phyloP scores from a whole-genome alignment of 2,329 filamentous ascomycete species.

The Drechslerella stenobrocha region DNA sequence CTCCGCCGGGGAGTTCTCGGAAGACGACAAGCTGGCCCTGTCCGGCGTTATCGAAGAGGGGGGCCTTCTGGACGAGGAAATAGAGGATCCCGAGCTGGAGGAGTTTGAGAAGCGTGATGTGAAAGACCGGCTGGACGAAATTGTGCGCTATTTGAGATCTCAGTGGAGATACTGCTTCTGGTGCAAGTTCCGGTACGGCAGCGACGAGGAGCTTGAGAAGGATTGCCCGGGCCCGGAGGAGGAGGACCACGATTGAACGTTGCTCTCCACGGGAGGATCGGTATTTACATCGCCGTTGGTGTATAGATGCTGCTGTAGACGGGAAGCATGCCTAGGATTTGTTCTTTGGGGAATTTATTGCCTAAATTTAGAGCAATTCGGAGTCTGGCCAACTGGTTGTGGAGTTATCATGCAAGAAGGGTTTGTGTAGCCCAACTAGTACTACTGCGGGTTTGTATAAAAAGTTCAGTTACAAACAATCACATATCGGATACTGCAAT shows the following conservation, averaged over 20 bases:
- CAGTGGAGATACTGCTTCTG: slow-evolving; percentile 87
- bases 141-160: slow-evolving; percentile 71
- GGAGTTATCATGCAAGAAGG: too few species aligned
- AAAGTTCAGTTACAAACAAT: too few species aligned
- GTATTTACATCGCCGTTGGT: too few species aligned
- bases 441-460: too few species aligned
- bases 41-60: slow-evolving; percentile 58
- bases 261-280: background rate
- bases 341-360: too few species aligned
- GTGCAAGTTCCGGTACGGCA: slow-evolving; percentile 81
- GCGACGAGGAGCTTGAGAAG: slow-evolving; percentile 68
- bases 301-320: too few species aligned
- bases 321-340: too few species aligned
- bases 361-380: too few species aligned
- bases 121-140: slow-evolving; percentile 66
- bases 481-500: too few species aligned
- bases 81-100: slow-evolving; percentile 78
- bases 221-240: slow-evolving; percentile 92
- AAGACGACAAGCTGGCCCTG: slow-evolving; percentile 71
- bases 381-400: too few species aligned
- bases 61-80: slow-evolving; percentile 66
- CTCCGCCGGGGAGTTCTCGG: slow-evolving; percentile 68
- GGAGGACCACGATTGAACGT: slow-evolving; percentile 59
- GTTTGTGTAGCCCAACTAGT: too few species aligned
- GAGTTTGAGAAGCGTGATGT: slow-evolving; percentile 73